Evolutionary conservation across 139 green algal genomes (phyloP), one percentile per base, ranked within the genome.

Genomic region (Tetradesmus obliquus): DNA sequence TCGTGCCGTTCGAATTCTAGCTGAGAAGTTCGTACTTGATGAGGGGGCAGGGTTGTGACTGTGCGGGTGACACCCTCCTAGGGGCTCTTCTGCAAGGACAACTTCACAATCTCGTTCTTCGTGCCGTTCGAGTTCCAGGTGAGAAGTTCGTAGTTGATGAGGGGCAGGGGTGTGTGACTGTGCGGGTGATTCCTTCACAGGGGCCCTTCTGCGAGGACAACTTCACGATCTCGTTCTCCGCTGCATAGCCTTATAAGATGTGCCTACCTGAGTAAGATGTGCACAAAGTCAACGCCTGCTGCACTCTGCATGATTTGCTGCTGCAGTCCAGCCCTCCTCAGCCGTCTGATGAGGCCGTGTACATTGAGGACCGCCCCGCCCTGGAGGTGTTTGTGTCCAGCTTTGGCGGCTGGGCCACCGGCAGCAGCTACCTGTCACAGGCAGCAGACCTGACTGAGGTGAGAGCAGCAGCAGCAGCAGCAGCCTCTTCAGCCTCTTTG

Each of bases 91-190:
- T 91, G 76, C 13, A 81, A 92, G 89, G 93, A 94, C 66, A 93
- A 95, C 91, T 98, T 97, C 90, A 97, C 88, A 55, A 88, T 98
- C 17, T 93, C 89, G 13, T 98, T 98, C 92, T 98, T 95, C 84
- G 92, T 98, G 9, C 96, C 97, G 0, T 94, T 92, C 10, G 91
- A 94, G 2, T 91, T 95, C 79, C 96, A 98, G 96, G 96, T 96
- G 54, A 51, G 91, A n/a, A 57, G 32, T 45, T 45, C 32, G 32
- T 45, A 45, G 32, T 45, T 45, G 32, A n/a, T n/a, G n/a, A n/a
- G 32, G 51, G 32, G 10, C 51, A 90, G 10, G 82, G 24, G 12
- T n/a, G n/a, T n/a, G 96, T 96, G 22, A 92, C 88, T 4, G 89
- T 94, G 45, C 69, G 90, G 79, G 51, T 95, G 1, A 89, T 72